Conservation (phyloP, 2,329 filamentous ascomycete species). For the Penicillium psychrosexuale region DNA sequence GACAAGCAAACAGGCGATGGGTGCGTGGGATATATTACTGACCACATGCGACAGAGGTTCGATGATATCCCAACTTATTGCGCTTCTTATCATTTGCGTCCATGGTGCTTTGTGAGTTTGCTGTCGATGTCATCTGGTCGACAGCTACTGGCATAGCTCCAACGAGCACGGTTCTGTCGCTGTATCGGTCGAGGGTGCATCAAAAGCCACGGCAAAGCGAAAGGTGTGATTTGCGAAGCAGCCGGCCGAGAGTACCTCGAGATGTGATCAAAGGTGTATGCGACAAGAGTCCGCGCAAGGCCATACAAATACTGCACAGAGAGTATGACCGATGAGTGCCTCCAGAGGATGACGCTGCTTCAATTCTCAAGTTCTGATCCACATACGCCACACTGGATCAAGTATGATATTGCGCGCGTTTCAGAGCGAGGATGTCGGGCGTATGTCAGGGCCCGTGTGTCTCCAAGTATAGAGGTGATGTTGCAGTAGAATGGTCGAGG, state of each 20-base stretch:
- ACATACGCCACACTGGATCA: constrained; percentile 16
- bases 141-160: constrained; percentile 41
- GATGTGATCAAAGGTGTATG: constrained; percentile 6
- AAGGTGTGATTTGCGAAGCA: neutral
- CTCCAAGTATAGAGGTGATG: constrained; percentile 1
- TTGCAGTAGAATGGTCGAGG: constrained; percentile 16
- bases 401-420: constrained; percentile 20
- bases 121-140: constrained; percentile 34
- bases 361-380: constrained; percentile 14
- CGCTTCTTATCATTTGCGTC: constrained; percentile 61
- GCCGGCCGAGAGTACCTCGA: constrained; percentile 1
- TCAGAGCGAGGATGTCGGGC: constrained; percentile 12
- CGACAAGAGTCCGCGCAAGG: constrained; percentile 7
- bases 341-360: constrained; percentile 15
- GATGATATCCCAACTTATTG: constrained; percentile 93
- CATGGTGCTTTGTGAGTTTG: constrained; percentile 36
- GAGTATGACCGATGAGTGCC: constrained; percentile 4
- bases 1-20: neutral
- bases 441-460: constrained; percentile 2
- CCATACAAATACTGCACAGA: constrained; percentile 20
- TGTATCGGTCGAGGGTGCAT: constrained; percentile 25
- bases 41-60: constrained; percentile 95
- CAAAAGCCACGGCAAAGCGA: constrained; percentile 16
- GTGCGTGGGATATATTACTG: constrained; percentile 47
- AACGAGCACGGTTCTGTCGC: constrained; percentile 20